Base-by-base conservation (phyloP, 495 filamentous ascomycete species). In the Penicillium bovifimosum region DNA sequence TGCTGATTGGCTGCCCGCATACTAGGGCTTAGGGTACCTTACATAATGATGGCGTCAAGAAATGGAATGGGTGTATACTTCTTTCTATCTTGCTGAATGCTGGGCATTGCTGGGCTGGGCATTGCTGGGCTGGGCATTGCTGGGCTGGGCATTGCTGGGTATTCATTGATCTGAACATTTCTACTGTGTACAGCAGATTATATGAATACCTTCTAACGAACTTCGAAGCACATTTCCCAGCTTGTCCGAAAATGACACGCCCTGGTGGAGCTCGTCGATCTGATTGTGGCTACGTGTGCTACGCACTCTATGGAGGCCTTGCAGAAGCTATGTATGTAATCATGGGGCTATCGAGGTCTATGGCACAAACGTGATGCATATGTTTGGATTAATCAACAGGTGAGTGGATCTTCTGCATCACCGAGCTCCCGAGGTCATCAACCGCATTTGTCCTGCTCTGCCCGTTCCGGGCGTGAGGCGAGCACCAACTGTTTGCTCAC, bases 11-110 rank as follows among this genome's bases (percentile, higher is more conserved):
- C 50, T 53, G 32, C 18, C 35, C 24, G 33, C 41, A 46, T 17
- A 9, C 50, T 53, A 53, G 50, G 50, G 50, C 50, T 53, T 53
- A 53, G 50, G 50, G 50, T 53, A 53, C 33, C 48, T 50, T 50
- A 50, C 39, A 41, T 50, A 50, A 50, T 50, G 33, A 39, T 45
- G 14, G 32, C 42, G 41, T 53, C 50, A 53, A 36, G n/a, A 14
- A 46, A 41, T 34, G 10, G 13, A 10, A 29, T 9, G 41, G 41
- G 20, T 27, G 38, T 44, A 32, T 45, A 33, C 10, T n/a, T 45
- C 32, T 47, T 28, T 45, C 31, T 42, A n/a, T n/a, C n/a, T 14
- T 20, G 3, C 16, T 28, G n/a, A n/a, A n/a, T 11, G 41, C 17
- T 34, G 44, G 16, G 10, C n/a, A 26, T 35, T 11, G 41, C 17